These are phyloP conservation scores for Glonium stellatum DNA, from an alignment of 495 filamentous ascomycete genomes.

Conservation along the genomic window DNA sequence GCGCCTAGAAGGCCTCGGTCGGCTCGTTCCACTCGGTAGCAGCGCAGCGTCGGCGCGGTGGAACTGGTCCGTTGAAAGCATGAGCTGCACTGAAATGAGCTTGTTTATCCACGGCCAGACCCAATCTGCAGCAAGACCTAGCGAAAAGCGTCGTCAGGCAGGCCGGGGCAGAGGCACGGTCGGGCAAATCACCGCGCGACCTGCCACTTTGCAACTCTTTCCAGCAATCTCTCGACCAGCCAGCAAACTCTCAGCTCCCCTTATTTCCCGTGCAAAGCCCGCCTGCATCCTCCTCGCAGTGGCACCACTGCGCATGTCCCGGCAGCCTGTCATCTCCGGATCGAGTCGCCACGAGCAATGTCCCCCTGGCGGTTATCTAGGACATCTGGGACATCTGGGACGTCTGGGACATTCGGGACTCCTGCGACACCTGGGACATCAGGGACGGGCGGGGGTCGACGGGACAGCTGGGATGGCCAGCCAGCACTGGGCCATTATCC, in stretches of 20 bases:
- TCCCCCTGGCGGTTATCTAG: too few relatives aligned
- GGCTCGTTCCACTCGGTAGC: neutral
- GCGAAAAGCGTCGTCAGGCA: neutral
- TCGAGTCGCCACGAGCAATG: too few relatives aligned
- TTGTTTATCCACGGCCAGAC: constrained; percentile 14
- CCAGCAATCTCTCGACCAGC: neutral
- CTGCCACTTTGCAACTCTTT: too few relatives aligned
- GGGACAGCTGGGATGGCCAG: too few relatives aligned
- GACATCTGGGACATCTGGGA: too few relatives aligned
- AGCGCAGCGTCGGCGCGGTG: constrained; percentile 3
- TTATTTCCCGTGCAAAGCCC: too few relatives aligned
- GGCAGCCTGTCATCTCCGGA: too few relatives aligned
- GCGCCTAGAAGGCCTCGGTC: too few relatives aligned
- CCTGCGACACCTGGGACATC: too few relatives aligned
- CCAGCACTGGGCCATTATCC: too few relatives aligned
- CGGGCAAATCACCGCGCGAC: neutral
- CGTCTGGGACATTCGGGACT: too few relatives aligned
- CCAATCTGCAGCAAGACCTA: neutral
- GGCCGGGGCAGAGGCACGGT: neutral
- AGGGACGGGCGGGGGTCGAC: too few relatives aligned
- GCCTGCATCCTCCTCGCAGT: neutral
- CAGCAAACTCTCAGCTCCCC: neutral
- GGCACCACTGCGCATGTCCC: neutral
- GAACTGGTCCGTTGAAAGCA: neutral
- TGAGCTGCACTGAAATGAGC: constrained; percentile 16